These are phyloP conservation scores for Citrus glauca DNA, from an alignment of 345 rosid species.

Conservation along the genomic window DNA sequence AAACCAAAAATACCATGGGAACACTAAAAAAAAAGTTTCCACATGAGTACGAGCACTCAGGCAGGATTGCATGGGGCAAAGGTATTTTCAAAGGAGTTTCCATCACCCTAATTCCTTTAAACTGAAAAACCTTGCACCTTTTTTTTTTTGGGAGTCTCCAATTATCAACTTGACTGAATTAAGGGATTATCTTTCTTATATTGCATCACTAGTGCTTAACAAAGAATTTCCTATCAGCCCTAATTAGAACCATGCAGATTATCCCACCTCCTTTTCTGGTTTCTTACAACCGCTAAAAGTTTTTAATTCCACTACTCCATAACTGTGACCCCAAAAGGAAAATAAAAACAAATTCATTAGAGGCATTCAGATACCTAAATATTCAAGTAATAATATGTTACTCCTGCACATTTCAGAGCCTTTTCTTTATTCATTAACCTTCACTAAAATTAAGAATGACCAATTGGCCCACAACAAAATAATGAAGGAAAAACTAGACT, in stretches of 20 bases:
- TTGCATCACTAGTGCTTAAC: not conserved
- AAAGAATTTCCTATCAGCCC: not conserved
- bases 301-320: not conserved
- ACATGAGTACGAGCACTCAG: not conserved
- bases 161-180: not conserved
- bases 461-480: not conserved
- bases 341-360: not conserved
- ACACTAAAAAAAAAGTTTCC: not conserved
- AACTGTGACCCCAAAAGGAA: not conserved
- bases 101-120: not conserved
- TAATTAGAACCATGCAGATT: not conserved
- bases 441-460: not conserved
- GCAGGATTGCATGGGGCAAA: not conserved
- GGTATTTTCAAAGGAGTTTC: not conserved
- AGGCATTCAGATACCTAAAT: slow-evolving; percentile 1
- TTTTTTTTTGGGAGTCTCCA: not conserved
- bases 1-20: not conserved
- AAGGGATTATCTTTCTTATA: not conserved
- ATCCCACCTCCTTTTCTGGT: not conserved
- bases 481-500: not conserved
- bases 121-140: not conserved
- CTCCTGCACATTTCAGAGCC: not conserved
- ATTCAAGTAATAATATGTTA: not conserved
- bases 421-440: slow-evolving; percentile 4
- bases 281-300: not conserved